phyloP scores from a whole-genome alignment of 1,284 basidiomycete species.

The Tranzscheliella williamsii region DNA sequence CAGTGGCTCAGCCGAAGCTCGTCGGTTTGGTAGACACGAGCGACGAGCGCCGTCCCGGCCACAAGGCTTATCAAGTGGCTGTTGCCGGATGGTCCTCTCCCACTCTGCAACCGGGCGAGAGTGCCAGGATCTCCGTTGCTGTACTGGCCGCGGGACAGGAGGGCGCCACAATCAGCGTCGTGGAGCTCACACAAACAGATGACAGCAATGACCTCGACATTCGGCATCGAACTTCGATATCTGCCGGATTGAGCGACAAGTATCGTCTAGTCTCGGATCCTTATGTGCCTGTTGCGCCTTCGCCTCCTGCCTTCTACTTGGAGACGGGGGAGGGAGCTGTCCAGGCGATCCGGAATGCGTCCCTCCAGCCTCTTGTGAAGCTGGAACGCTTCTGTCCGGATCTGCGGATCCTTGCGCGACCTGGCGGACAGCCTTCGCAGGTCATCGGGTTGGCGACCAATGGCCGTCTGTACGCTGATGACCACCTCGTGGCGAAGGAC shows the following conservation, averaged over 20 bases:
- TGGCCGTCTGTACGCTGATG: constrained; percentile 69
- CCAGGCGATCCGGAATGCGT: background rate
- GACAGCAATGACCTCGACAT: background rate
- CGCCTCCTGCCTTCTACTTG: constrained; percentile 20
- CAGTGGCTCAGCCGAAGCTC: constrained; percentile 19
- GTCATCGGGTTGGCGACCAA: constrained; percentile 70
- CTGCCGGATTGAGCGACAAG: background rate
- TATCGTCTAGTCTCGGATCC: constrained; percentile 18
- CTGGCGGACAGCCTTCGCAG: constrained; percentile 4
- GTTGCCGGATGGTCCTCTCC: constrained; percentile 21
- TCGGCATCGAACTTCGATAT: too few relatives aligned
- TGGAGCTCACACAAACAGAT: constrained; percentile 6
- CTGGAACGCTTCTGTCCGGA: constrained; percentile 33
- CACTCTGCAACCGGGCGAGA: constrained; percentile 1
- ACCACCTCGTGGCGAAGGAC: constrained; percentile 66
- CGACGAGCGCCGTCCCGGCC: background rate
- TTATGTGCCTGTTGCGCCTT: constrained; percentile 9
- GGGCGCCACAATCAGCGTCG: constrained; percentile 2
- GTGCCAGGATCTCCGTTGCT: constrained; percentile 22
- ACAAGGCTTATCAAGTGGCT: constrained; percentile 22
- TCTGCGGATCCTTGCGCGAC: constrained; percentile 12
- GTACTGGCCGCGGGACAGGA: constrained; percentile 12
- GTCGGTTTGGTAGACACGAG: constrained; percentile 2
- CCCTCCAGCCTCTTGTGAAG: constrained; percentile 9
- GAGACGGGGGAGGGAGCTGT: constrained; percentile 27